phyloP scores from a whole-genome alignment of 2,329 filamentous ascomycete species.

The Aspergillus sclerotialis region DNA sequence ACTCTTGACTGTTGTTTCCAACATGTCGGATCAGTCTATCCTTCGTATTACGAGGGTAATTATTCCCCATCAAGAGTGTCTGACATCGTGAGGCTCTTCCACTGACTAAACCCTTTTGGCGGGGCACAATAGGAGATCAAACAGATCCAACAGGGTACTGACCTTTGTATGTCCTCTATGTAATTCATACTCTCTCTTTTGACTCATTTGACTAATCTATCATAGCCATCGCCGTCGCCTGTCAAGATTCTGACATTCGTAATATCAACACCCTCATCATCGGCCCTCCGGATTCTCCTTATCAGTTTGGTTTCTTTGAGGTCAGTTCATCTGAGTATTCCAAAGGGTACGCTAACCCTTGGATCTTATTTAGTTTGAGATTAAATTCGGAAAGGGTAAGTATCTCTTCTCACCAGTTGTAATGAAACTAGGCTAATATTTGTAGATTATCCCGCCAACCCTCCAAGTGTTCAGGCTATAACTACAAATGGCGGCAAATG shows the following conservation, averaged over 20 bases:
- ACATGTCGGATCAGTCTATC: slow-evolving; percentile 77
- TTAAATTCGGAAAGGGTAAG: slow-evolving; percentile 70
- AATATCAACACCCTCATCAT: slow-evolving; percentile 83
- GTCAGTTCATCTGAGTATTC: slow-evolving; percentile 40
- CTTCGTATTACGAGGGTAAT: slow-evolving; percentile 77
- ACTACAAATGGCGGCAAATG: slow-evolving; percentile 86
- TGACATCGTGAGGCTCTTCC: slow-evolving; percentile 9
- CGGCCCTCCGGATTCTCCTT: slow-evolving; percentile 87
- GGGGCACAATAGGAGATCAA: slow-evolving; percentile 63
- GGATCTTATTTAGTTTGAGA: slow-evolving; percentile 53
- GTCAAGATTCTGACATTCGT: slow-evolving; percentile 79
- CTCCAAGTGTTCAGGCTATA: slow-evolving; percentile 56
- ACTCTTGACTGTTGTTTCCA: slow-evolving; percentile 2
- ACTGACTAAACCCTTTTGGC: neutral
- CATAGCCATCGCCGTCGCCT: slow-evolving; percentile 79
- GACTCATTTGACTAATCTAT: neutral
- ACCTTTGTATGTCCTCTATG: slow-evolving; percentile 67
- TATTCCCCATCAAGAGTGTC: slow-evolving; percentile 10
- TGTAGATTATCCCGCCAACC: slow-evolving; percentile 72
- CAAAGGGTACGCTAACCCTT: slow-evolving; percentile 1
- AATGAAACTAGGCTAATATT: slow-evolving; percentile 1
- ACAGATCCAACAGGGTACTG: slow-evolving; percentile 73
- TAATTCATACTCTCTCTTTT: neutral
- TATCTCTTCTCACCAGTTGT: too few relatives aligned
- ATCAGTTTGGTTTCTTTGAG: slow-evolving; percentile 97